Evolutionary conservation across 345 rosid genomes (phyloP).

Genomic region (Brassica carinata): DNA sequence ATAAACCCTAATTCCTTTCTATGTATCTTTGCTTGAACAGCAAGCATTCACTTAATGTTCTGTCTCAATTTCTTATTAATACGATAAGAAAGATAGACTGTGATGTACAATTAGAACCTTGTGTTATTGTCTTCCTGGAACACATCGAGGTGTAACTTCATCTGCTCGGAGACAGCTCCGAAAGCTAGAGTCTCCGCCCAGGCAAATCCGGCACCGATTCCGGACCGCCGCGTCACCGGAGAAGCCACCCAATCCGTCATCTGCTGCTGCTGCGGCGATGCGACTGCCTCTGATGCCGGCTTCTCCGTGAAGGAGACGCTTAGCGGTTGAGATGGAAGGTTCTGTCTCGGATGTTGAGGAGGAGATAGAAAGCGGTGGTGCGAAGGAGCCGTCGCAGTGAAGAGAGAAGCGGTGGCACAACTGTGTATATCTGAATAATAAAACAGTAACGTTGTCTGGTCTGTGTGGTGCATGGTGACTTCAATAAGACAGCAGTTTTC

Average conservation of each 20-base stretch:
- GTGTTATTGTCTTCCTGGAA: conserved; percentile 63
- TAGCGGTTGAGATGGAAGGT: conserved; percentile 17
- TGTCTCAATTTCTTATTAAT: background rate
- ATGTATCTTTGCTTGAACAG: background rate
- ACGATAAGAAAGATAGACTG: background rate
- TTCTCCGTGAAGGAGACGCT: conserved; percentile 5
- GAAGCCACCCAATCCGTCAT: conserved; percentile 76
- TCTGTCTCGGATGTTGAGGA: conserved; percentile 45
- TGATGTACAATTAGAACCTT: conserved; percentile 45
- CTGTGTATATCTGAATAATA: background rate
- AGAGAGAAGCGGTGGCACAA: conserved; percentile 29
- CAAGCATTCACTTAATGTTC: background rate
- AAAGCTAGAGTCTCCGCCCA: conserved; percentile 74
- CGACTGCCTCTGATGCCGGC: background rate
- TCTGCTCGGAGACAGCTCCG: conserved; percentile 73
- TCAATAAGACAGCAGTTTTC: background rate
- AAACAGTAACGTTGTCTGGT: conserved; percentile 31
- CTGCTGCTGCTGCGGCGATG: conserved; percentile 20
- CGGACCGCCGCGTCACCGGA: conserved; percentile 76
- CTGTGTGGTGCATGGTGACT: conserved; percentile 17
- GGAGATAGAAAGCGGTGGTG: conserved; percentile 44
- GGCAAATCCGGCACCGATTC: conserved; percentile 79
- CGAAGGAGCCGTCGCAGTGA: conserved; percentile 29
- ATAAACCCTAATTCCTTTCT: background rate
- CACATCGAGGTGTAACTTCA: conserved; percentile 62